These are phyloP conservation scores for Aristolochia fimbriata DNA, from an alignment of 164 flowering plant genomes.

Conservation along the genomic window DNA sequence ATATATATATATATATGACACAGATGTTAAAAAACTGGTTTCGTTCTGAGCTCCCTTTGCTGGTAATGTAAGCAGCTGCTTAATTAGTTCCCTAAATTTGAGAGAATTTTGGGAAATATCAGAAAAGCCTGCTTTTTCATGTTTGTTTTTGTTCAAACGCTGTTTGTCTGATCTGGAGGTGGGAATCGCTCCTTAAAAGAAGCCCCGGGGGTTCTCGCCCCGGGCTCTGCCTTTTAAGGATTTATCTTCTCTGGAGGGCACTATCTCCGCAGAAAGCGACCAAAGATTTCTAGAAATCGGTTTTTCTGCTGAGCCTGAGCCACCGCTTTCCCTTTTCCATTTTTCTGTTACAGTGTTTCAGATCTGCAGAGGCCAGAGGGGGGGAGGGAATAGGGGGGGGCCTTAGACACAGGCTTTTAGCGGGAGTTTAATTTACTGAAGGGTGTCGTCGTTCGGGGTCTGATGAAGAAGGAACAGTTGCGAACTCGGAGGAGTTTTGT, in stretches of 20 bases:
- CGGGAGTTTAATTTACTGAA: too few species aligned
- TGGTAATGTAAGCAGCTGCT: neutral
- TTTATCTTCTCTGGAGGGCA: neutral
- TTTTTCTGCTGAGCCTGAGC: neutral
- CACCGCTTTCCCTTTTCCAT: too few species aligned
- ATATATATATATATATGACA: neutral
- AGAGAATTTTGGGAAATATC: neutral
- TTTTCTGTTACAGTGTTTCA: too few species aligned
- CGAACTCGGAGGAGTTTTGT: neutral
- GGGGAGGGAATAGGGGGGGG: too few species aligned
- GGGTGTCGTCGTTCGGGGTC: neutral
- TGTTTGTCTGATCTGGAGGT: conserved; percentile 21
- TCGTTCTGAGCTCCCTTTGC: conserved; percentile 1
- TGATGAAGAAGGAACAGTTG: neutral
- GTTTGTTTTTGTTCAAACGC: conserved; percentile 16
- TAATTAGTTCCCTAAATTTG: neutral
- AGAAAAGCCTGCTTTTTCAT: conserved; percentile 11
- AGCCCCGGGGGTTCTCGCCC: neutral
- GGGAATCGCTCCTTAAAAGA: conserved; percentile 10
- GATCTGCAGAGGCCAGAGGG: too few species aligned
- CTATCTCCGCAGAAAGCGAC: neutral
- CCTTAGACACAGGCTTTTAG: too few species aligned
- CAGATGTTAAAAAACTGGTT: neutral
- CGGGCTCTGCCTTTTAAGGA: neutral
- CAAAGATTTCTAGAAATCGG: neutral